Evolutionary conservation across 1,284 basidiomycete species (phyloP), one percentile per base, ranked within the genome.

Genomic region (Takashimella koratensis): DNA sequence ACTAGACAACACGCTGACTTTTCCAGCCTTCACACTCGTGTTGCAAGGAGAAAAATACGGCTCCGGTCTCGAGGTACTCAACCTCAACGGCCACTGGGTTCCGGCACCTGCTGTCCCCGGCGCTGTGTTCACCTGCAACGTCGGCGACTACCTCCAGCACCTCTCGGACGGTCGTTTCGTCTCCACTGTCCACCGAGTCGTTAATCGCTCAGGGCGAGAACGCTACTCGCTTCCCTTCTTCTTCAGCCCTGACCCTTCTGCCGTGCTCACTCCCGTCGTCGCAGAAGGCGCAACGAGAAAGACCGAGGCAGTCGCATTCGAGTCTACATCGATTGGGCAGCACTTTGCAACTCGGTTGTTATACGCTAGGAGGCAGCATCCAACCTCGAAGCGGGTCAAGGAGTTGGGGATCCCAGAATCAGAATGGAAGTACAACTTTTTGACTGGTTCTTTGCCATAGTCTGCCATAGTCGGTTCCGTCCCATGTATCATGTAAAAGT

Each of bases 141-240:
- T 51, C 36, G 49, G 49, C 12, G 49, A 51, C 19, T 51, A 51
- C 42, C 49, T 51, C 19, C 49, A 52, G 40, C 23, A 26, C 26
- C 26, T 52, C 6, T 52, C 51, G 12, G 26, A 36, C 21, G 51
- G 44, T 24, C 43, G 51, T 1, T 52, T 52, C 43, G 19, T 46
- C 44, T 52, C 51, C 5, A 52, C 51, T 4, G 51, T 52, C 16
- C 51, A 52, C 51, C 43, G 51, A n/a, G 51, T 52, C 4, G 51
- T 52, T 23, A 52, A 52, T 26, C 21, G 44, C 20, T 52, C 51
- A 36, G 51, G 51, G 26, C 23, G 23, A 5, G 51, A 52, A 24
- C 43, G 51, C 3, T 52, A 46, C 26, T 52, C 51, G 3, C 44
- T 52, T 5, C 51, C 51, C 5, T 52, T 52, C 43, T 52, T 52